These are phyloP conservation scores for Boletus insuetus DNA, from an alignment of 768 basidiomycete genomes.

Conservation along the genomic window DNA sequence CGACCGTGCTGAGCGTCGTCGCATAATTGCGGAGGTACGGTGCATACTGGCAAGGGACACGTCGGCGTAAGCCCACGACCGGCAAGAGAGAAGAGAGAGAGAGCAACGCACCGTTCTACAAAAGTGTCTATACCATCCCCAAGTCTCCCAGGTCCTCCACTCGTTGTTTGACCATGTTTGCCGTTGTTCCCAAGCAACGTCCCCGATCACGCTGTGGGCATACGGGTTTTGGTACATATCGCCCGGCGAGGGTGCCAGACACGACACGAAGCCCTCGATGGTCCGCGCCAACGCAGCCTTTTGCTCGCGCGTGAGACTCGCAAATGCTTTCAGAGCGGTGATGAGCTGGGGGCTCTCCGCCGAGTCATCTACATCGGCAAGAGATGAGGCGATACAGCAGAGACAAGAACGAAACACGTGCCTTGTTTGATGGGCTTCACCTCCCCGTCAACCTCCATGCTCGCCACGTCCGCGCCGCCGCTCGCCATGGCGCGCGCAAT, in stretches of 20 bases:
- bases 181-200: slow-evolving; percentile 69
- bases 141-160: slow-evolving; percentile 85
- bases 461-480: slow-evolving; percentile 45
- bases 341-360: slow-evolving; percentile 68
- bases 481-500: slow-evolving; percentile 73
- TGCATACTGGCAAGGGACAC: slow-evolving; percentile 52
- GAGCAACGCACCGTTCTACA: slow-evolving; percentile 63
- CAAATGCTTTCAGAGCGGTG: slow-evolving; percentile 71
- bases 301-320: slow-evolving; percentile 73
- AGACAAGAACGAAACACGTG: not conserved
- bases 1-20: slow-evolving; percentile 66
- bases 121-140: slow-evolving; percentile 92
- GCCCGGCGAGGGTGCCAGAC: slow-evolving; percentile 46
- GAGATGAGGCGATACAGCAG: slow-evolving; percentile 1
- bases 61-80: not conserved
- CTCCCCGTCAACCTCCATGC: slow-evolving; percentile 72
- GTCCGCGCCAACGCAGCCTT: slow-evolving; percentile 69
- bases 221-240: slow-evolving; percentile 48
- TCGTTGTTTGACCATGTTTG: slow-evolving; percentile 66
- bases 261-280: slow-evolving; percentile 71
- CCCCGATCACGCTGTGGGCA: slow-evolving; percentile 56
- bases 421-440: slow-evolving; percentile 53
- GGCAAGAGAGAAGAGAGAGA: not conserved
- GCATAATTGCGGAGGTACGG: slow-evolving; percentile 75
- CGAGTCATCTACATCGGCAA: slow-evolving; percentile 37